Conservation (phyloP, 768 basidiomycete species). For the Podaxis sp. region DNA sequence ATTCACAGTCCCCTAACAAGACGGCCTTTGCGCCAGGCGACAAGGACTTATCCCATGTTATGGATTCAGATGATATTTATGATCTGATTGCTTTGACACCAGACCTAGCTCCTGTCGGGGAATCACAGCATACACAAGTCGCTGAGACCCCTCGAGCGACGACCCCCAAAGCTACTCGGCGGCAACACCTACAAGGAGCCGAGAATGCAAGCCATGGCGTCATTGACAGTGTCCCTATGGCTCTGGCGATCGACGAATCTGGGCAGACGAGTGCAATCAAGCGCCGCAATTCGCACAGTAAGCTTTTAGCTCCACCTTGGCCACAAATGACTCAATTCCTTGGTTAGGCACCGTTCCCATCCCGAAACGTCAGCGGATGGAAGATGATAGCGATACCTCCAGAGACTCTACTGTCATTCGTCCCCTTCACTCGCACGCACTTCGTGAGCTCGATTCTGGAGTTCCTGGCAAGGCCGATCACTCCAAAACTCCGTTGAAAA, state of each 20-base stretch:
- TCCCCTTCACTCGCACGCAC: neutral
- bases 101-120: neutral
- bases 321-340: neutral
- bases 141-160: neutral
- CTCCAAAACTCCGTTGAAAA: neutral
- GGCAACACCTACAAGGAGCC: neutral
- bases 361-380: neutral
- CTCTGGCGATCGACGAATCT: neutral
- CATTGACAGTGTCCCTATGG: neutral
- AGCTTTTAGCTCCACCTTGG: neutral
- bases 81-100: neutral
- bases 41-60: neutral
- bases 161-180: neutral
- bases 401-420: neutral
- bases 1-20: conserved; percentile 12
- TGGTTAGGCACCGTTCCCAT: neutral
- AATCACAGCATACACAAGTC: neutral
- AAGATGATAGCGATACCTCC: neutral
- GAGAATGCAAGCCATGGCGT: neutral
- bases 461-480: neutral
- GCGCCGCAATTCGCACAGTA: neutral
- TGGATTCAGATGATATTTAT: neutral
- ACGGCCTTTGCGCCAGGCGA: neutral
- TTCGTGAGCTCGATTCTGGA: neutral
- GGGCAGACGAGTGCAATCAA: neutral